Percentiles rank a stretch among this genome's conserved stretches.
phyloP scores from a whole-genome alignment of 495 filamentous ascomycete species.

The Hypoxylon fuscum region DNA sequence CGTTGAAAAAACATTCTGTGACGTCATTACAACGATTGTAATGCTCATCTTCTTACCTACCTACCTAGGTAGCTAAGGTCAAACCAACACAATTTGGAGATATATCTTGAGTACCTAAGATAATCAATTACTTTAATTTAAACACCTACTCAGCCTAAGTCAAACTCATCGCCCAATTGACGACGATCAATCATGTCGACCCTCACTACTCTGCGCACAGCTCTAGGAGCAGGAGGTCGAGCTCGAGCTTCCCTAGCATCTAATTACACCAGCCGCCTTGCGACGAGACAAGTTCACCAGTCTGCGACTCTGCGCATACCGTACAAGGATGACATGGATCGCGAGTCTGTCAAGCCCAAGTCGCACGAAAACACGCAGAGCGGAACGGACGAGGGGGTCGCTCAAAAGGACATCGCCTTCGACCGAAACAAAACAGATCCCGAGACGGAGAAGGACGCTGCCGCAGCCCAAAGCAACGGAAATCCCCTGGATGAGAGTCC shows the following conservation, averaged over 20 bases:
- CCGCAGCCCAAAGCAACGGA: slow-evolving; percentile 38
- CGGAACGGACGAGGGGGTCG: slow-evolving; percentile 50
- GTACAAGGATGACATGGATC: slow-evolving; percentile 54
- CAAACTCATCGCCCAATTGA: background rate
- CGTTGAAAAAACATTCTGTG: slow-evolving; percentile 8
- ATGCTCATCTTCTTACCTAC: slow-evolving; percentile 5
- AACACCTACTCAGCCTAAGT: background rate
- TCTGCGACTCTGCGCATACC: slow-evolving; percentile 21
- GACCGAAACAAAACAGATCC: slow-evolving; percentile 53
- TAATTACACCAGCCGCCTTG: slow-evolving; percentile 12
- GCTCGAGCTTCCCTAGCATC: slow-evolving; percentile 12
- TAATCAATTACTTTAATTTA: slow-evolving; percentile 1
- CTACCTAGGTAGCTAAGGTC: too few species aligned
- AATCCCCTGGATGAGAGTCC: slow-evolving; percentile 52
- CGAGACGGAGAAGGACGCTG: slow-evolving; percentile 41
- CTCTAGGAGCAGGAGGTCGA: slow-evolving; percentile 31
- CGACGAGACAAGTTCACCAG: slow-evolving; percentile 37
- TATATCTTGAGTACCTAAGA: slow-evolving; percentile 1
- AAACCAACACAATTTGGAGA: background rate
- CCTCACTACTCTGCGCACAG: slow-evolving; percentile 31
- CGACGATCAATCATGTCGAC: slow-evolving; percentile 14
- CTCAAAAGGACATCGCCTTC: slow-evolving; percentile 52
- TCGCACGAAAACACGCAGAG: slow-evolving; percentile 48
- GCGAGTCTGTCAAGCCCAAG: slow-evolving; percentile 52
- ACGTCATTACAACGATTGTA: slow-evolving; percentile 31